These are phyloP conservation scores for Alloteropsis semialata DNA, from an alignment of 176 grass and related monocot genomes.

Conservation along the genomic window DNA sequence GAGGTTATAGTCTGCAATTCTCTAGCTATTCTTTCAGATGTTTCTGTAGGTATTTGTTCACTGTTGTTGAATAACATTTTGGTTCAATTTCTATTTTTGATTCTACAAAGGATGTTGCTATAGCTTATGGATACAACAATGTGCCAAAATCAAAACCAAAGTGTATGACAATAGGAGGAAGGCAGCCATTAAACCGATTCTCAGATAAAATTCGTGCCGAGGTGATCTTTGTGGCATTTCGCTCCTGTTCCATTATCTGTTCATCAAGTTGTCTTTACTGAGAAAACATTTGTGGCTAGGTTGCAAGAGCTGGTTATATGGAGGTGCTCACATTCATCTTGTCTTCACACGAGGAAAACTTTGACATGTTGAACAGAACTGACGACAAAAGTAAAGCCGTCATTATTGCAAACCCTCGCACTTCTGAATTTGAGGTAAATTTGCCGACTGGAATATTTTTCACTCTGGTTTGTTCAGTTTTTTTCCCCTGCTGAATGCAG, in stretches of 20 bases:
- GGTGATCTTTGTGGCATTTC: conserved; percentile 40
- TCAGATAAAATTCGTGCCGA: conserved; percentile 97
- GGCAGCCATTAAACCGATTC: conserved; percentile 82
- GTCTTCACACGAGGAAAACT: conserved; percentile 90
- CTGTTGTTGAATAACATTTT: not conserved
- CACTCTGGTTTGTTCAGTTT: not conserved
- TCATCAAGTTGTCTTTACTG: conserved; percentile 14
- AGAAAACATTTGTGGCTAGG: conserved; percentile 43
- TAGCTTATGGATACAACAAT: conserved; percentile 97
- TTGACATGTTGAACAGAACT: conserved; percentile 73
- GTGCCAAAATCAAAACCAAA: conserved; percentile 90
- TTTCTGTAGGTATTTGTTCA: not conserved
- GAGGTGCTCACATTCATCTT: conserved; percentile 94
- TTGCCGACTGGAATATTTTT: not conserved
- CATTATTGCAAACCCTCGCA: conserved; percentile 82
- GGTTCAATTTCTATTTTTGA: conserved; percentile 1
- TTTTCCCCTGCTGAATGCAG: not conserved
- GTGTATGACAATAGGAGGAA: conserved; percentile 79
- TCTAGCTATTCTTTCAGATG: not conserved
- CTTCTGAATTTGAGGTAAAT: conserved; percentile 91
- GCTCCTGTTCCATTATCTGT: conserved; percentile 1
- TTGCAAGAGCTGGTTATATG: conserved; percentile 96
- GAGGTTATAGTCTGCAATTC: conserved; percentile 45
- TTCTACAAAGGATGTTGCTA: conserved; percentile 85
- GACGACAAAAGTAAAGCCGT: conserved; percentile 89